A percentile compares a stretch with the other conserved stretches of the same genome.
These are phyloP conservation scores for Vicia villosa DNA, from an alignment of 306 rosid species.

Conservation along the genomic window DNA sequence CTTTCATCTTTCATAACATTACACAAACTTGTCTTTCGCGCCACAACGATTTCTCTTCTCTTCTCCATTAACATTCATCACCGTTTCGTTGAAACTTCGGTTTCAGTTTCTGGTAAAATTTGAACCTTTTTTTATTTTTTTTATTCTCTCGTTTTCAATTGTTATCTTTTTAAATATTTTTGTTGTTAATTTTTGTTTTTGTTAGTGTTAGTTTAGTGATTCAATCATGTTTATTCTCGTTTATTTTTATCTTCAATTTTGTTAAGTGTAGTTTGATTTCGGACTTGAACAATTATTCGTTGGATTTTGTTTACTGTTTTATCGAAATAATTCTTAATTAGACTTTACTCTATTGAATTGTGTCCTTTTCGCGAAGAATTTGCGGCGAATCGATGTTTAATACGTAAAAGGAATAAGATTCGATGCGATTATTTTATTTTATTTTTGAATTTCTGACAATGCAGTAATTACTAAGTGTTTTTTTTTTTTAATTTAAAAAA, in stretches of 20 bases:
- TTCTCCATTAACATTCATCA: background rate
- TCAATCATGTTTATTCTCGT: background rate
- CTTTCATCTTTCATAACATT: background rate
- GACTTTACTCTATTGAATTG: background rate
- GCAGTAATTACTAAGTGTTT: background rate
- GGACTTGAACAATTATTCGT: background rate
- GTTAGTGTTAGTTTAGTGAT: background rate
- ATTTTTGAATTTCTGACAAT: background rate
- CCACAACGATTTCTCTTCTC: constrained; percentile 43
- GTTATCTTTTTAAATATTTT: background rate
- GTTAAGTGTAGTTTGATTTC: background rate
- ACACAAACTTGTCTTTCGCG: constrained; percentile 50
- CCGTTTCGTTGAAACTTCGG: constrained; percentile 5
- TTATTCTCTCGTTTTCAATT: background rate
- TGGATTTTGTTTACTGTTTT: background rate
- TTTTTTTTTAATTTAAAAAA: background rate
- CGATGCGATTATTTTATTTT: background rate
- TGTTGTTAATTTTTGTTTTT: background rate
- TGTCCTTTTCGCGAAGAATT: too few relatives aligned
- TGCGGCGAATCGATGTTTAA: too few relatives aligned
- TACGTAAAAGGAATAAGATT: background rate
- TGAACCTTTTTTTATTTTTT: constrained; percentile 8
- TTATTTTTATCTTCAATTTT: background rate
- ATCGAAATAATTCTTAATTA: background rate
- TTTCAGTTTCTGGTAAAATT: constrained; percentile 16